Evolutionary conservation across 129 eudicot genomes (phyloP), one percentile per base, ranked within the genome.

Genomic region (Mikania micrantha): DNA sequence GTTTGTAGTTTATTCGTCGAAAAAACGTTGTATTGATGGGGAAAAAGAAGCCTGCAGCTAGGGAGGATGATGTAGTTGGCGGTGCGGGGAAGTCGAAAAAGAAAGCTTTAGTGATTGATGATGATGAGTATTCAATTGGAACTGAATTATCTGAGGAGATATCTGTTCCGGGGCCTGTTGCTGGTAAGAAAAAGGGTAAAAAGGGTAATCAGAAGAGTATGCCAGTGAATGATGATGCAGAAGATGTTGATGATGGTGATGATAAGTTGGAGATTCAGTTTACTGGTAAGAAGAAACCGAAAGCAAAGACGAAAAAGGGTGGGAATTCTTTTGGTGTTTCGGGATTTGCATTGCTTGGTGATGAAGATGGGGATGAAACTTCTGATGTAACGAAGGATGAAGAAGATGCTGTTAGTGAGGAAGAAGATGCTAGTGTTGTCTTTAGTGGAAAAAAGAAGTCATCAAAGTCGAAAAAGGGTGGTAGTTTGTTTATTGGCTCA

Each of bases 121-220:
- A 91, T 61, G 96, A 91, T 78, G 97, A 91, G 69, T 91, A 91
- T 49, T 75, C 86, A n/a, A 38, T 87, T 50, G 95, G 86, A 31
- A 87, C 80, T 0, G 95, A 86, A 35, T 11, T 80, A 15, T 83
- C 96, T 2, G 97, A 83, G 79, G 89, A 84, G 22, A 48, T 71
- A 2, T 65, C 40, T 9, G 80, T 72, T 63, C 82, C n/a, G 35
- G 81, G 34, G 2, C 80, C 83, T 0, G 77, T 50, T 28, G 85
- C 64, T 41, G 83, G 83, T 58, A 84, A 84, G 74, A 86, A 83
- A 84, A 87, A 85, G 80, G 90, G 83, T 5, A 91, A 81, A 76
- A 90, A 87, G 70, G 87, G 83, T 15, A 81, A 66, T 56, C 36
- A 77, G 7, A 90, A 80, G 84, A 82, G 73, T 67, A 7, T 22